Evolutionary conservation across 805 yeast genomes (phyloP).

Genomic region (Hanseniaspora valbyensis): DNA sequence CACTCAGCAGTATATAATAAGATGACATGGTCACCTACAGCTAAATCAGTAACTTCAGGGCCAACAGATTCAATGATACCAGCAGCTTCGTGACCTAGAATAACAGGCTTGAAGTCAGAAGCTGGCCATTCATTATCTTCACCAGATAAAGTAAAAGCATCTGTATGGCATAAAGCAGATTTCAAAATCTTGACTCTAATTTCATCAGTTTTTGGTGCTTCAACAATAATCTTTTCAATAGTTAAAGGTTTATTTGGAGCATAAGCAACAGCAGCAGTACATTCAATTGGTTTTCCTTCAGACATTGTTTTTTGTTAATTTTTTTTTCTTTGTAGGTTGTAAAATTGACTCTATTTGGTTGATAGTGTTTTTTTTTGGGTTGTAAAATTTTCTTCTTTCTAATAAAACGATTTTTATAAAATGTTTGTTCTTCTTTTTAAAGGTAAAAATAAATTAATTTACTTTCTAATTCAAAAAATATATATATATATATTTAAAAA

Average conservation of each 20-base stretch:
- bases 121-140: conserved; percentile 62
- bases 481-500: no score
- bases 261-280: conserved; percentile 97
- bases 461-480: no score
- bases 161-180: conserved; percentile 98
- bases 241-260: conserved; percentile 75
- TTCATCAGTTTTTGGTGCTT: conserved; percentile 93
- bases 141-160: conserved; percentile 91
- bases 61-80: conserved; percentile 94
- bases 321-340: no score
- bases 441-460: no score
- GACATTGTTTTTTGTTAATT: conserved; percentile 18
- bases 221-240: conserved; percentile 80
- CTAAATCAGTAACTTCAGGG: conserved; percentile 81
- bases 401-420: not conserved
- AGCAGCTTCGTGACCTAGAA: conserved; percentile 97
- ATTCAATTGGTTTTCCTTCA: conserved; percentile 47
- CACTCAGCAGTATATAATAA: conserved; percentile 97
- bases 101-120: conserved; percentile 74
- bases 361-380: not conserved
- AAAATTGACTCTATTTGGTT: no score
- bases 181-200: conserved; percentile 78
- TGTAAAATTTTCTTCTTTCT: not conserved
- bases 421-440: not conserved
- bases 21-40: conserved; percentile 87